Percentiles rank a stretch among this genome's conserved stretches.
Evolutionary conservation across 768 basidiomycete genomes (phyloP).

Genomic region (Rhodotorula babjevae): DNA sequence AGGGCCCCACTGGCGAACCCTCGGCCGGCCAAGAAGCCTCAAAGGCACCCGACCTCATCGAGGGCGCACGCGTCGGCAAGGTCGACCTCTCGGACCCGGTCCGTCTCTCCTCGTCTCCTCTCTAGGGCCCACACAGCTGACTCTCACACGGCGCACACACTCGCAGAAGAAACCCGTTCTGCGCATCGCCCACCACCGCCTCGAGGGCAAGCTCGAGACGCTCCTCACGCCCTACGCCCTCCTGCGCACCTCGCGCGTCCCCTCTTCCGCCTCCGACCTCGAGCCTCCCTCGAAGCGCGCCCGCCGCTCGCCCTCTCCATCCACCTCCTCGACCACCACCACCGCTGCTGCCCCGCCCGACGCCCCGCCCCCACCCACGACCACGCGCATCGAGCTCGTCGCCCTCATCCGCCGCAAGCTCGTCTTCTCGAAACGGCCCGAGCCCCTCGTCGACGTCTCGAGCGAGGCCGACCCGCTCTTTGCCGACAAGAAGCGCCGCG

Average conservation of each 20-base stretch:
- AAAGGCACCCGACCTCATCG: neutral
- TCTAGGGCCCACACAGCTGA: neutral
- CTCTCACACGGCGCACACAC: neutral
- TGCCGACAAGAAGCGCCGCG: neutral
- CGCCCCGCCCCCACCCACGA: neutral
- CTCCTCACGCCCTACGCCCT: constrained; percentile 40
- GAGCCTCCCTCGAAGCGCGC: neutral
- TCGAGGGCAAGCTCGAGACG: constrained; percentile 40
- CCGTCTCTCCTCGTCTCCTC: neutral
- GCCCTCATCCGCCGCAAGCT: constrained; percentile 39
- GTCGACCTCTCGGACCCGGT: constrained; percentile 41
- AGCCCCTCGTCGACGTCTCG: constrained; percentile 33
- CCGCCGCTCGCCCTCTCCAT: neutral
- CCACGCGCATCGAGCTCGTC: constrained; percentile 23
- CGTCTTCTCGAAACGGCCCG: constrained; percentile 40
- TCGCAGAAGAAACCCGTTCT: constrained; percentile 39
- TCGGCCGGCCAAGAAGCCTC: neutral
- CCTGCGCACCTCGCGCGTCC: constrained; percentile 33
- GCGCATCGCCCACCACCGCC: constrained; percentile 41
- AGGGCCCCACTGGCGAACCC: constrained; percentile 11
- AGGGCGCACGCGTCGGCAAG: constrained; percentile 37
- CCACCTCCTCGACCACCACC: too few species aligned
- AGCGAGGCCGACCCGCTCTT: constrained; percentile 25
- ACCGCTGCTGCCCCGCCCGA: neutral
- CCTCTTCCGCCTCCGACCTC: neutral